Conservation (phyloP, 345 rosid genomes). For the Citrus sinensis region DVS_A1.0 CM039162.1:30757001-30757500, state of each 20-base stretch:
- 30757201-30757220: not conserved
- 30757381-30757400: conserved; percentile 82
- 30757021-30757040: not conserved
- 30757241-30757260: not conserved
- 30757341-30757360: conserved; percentile 29
- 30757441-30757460: conserved; percentile 94
- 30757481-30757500: not conserved
- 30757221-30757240: not conserved
- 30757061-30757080: not conserved
- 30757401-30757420: conserved; percentile 87
- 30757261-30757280: not conserved
- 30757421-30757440: conserved; percentile 81
- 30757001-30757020: not conserved
- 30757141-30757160: not conserved
- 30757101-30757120: not conserved
- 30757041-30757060: not conserved
- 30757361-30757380: conserved; percentile 57
- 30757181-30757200: not conserved
- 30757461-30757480: not conserved
- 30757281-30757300: not conserved
- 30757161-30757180: not conserved
- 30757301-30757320: not conserved
- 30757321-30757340: not conserved
- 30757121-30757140: not conserved
- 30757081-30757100: not conserved